These are phyloP conservation scores for Aegilops longissima DNA, from an alignment of 176 grass and related monocot genomes.

Conservation along the genomic window DNA sequence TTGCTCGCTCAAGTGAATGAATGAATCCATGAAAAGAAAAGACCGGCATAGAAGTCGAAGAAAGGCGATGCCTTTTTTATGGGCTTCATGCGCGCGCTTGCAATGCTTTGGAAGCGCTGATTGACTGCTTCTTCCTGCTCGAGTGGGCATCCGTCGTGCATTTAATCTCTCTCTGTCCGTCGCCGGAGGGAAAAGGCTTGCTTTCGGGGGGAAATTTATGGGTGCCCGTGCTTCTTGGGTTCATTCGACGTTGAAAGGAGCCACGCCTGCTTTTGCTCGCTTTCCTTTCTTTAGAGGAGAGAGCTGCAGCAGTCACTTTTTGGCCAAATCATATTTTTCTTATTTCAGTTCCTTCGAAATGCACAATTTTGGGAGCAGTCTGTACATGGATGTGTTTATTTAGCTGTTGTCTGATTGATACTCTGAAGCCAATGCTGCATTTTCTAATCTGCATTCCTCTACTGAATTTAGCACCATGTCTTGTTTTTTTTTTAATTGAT, in stretches of 20 bases:
- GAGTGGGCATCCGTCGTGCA: constrained; percentile 26
- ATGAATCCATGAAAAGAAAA: neutral
- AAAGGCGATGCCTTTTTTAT: constrained; percentile 1
- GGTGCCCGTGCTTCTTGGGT: constrained; percentile 45
- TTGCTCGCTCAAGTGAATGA: neutral
- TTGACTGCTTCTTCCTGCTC: constrained; percentile 23
- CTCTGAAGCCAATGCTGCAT: neutral
- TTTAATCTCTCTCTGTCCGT: neutral
- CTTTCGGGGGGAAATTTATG: constrained; percentile 42
- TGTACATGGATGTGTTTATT: neutral
- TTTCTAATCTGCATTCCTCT: neutral
- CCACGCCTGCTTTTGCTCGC: constrained; percentile 40
- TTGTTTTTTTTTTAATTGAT: neutral
- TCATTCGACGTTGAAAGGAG: constrained; percentile 8
- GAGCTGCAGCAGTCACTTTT: neutral
- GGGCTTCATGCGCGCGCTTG: neutral
- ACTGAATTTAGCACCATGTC: neutral
- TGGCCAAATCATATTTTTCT: neutral
- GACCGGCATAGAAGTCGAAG: neutral
- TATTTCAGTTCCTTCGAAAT: neutral
- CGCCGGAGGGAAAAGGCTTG: constrained; percentile 28
- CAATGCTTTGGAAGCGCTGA: constrained; percentile 35
- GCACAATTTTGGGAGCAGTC: neutral
- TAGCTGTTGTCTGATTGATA: neutral
- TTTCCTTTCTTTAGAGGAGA: constrained; percentile 36